These are phyloP conservation scores for Phytophthora boehmeriae DNA, from an alignment of 352 stramenopile genomes.

Conservation along the genomic window DNA sequence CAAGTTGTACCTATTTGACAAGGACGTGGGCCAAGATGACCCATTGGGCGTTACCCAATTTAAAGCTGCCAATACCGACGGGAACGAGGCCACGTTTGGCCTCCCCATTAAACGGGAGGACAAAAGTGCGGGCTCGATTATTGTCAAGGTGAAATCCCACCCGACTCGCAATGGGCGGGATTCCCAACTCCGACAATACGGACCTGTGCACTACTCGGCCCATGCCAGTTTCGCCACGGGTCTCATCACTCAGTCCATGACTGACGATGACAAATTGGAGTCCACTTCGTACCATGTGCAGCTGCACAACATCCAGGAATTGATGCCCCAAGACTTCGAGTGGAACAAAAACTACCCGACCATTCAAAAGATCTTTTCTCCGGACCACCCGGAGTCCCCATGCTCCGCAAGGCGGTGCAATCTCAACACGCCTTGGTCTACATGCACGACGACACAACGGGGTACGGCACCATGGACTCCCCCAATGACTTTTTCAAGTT, in stretches of 20 bases:
- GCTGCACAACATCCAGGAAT: conserved; percentile 29
- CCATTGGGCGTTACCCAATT: conserved; percentile 41
- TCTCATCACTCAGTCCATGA: conserved; percentile 28
- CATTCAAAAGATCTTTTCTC: conserved; percentile 34
- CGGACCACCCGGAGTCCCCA: conserved; percentile 31
- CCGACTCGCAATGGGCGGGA: background rate
- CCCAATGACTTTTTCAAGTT: conserved; percentile 37
- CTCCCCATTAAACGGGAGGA: conserved; percentile 29
- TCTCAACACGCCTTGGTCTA: conserved; percentile 38
- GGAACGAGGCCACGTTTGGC: conserved; percentile 32
- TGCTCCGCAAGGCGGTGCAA: conserved; percentile 27
- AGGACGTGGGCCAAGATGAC: conserved; percentile 41
- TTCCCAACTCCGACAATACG: conserved; percentile 24
- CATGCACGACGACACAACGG: conserved; percentile 24
- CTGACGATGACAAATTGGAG: conserved; percentile 26
- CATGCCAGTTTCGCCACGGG: conserved; percentile 32
- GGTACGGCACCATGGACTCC: conserved; percentile 17
- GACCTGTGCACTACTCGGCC: conserved; percentile 40
- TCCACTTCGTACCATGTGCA: conserved; percentile 35
- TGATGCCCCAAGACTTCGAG: conserved; percentile 30
- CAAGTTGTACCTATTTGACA: conserved; percentile 42
- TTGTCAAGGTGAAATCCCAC: conserved; percentile 38
- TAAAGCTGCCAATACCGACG: conserved; percentile 33
- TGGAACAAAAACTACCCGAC: conserved; percentile 39
- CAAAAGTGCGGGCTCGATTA: conserved; percentile 33